Conservation (phyloP, 495 filamentous ascomycete species). For the Daldinia bambusicola region DNA sequence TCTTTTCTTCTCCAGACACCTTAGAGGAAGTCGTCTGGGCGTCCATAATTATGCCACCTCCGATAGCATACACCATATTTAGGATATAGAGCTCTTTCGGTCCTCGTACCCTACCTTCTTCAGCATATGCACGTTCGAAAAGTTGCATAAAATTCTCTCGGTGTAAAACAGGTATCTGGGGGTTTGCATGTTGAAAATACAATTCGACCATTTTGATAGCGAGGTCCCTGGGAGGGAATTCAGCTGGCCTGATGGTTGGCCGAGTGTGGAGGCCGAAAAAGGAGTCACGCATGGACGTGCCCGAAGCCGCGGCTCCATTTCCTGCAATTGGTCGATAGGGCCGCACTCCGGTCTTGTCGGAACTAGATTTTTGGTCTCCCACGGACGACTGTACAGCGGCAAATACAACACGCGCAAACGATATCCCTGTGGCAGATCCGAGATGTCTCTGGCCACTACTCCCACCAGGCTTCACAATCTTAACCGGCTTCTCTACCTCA, state of each 20-base stretch:
- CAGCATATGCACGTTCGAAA: slow-evolving; percentile 79
- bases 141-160: slow-evolving; percentile 85
- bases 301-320: slow-evolving; percentile 53
- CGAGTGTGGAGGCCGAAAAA: slow-evolving; percentile 95
- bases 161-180: slow-evolving; percentile 93
- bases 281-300: slow-evolving; percentile 87
- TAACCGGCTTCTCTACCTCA: slow-evolving; percentile 71
- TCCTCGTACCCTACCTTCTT: slow-evolving; percentile 73
- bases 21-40: slow-evolving; percentile 49
- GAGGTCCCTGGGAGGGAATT: slow-evolving; percentile 81
- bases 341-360: slow-evolving; percentile 61
- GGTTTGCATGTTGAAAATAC: slow-evolving; percentile 96
- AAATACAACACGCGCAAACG: slow-evolving; percentile 93
- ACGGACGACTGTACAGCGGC: slow-evolving; percentile 92
- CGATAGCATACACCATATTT: slow-evolving; percentile 98
- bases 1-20: slow-evolving; percentile 52
- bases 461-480: slow-evolving; percentile 81
- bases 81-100: slow-evolving; percentile 89
- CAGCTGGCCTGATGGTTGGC: slow-evolving; percentile 83
- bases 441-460: slow-evolving; percentile 80
- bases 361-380: slow-evolving; percentile 69
- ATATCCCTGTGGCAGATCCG: slow-evolving; percentile 89
- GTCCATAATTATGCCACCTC: slow-evolving; percentile 89
- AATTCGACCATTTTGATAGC: slow-evolving; percentile 77
- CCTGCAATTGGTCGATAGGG: slow-evolving; percentile 52